phyloP scores from a whole-genome alignment of 768 basidiomycete genomes.

The Hericium alpestre region DNA sequence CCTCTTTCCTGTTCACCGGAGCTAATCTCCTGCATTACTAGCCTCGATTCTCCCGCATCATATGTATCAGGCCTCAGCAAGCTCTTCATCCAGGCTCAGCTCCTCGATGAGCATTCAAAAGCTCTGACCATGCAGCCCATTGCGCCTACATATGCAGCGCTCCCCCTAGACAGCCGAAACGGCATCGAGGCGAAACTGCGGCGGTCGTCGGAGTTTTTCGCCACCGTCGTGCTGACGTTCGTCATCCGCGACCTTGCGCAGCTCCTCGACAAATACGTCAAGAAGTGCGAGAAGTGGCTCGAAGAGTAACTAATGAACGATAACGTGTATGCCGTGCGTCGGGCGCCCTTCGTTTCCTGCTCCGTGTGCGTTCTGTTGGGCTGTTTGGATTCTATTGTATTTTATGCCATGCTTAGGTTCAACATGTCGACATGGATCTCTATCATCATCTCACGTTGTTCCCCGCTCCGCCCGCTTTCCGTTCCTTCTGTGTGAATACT shows the following conservation, averaged over 20 bases:
- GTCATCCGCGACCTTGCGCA: constrained; percentile 81
- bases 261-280: constrained; percentile 85
- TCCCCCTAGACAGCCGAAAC: constrained; percentile 51
- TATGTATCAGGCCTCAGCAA: constrained; percentile 70
- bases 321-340: not conserved
- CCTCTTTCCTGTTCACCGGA: no score
- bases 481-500: constrained; percentile 4
- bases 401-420: constrained; percentile 21
- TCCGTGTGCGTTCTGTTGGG: not conserved
- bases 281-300: constrained; percentile 89
- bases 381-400: constrained; percentile 12
- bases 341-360: not conserved
- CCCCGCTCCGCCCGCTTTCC: constrained; percentile 20
- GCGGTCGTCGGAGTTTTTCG: constrained; percentile 86
- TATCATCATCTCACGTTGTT: constrained; percentile 15
- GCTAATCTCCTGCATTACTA: constrained; percentile 19
- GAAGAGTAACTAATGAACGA: constrained; percentile 41
- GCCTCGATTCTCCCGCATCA: constrained; percentile 78
- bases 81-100: constrained; percentile 64
- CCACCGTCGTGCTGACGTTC: constrained; percentile 78
- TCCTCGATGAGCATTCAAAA: constrained; percentile 81
- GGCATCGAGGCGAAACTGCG: constrained; percentile 67
- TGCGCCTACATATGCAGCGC: constrained; percentile 63
- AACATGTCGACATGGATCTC: constrained; percentile 18
- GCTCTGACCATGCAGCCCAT: constrained; percentile 55